A percentile compares a stretch with the other conserved stretches of the same genome.
Conservation (phyloP, 169 alveolate genomes). For the Toxoplasma gondii region DNA sequence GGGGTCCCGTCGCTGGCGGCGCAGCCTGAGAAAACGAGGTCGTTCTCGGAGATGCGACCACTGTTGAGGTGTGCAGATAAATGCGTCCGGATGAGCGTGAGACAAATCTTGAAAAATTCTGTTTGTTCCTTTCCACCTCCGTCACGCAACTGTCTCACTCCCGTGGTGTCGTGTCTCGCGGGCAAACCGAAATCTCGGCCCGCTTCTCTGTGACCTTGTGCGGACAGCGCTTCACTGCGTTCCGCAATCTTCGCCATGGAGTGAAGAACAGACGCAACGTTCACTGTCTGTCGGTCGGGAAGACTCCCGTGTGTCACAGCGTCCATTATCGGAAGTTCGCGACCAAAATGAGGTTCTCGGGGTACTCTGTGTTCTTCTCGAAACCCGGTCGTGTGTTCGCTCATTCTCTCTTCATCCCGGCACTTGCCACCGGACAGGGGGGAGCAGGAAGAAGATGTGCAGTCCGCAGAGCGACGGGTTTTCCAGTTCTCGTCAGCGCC, state of each 20-base stretch:
- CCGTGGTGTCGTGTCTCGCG: not conserved
- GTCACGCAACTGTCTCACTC: not conserved
- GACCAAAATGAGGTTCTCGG: not conserved
- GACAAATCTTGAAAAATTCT: not conserved
- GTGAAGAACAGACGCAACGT: not conserved
- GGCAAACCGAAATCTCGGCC: not conserved
- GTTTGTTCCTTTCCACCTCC: not conserved
- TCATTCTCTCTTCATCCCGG: no score
- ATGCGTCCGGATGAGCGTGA: not conserved
- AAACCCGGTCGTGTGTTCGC: no score
- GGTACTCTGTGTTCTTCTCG: not conserved
- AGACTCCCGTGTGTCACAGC: not conserved
- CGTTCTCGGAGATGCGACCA: no score
- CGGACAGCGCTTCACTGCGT: not conserved
- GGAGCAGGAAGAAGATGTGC: not conserved
- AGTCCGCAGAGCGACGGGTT: not conserved
- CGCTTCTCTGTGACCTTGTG: not conserved
- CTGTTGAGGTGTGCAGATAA: not conserved
- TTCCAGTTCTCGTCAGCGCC: not conserved
- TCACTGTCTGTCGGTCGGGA: not conserved
- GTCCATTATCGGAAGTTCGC: not conserved
- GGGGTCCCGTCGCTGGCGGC: not conserved
- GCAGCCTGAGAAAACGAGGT: not conserved
- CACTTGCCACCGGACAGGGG: no score
- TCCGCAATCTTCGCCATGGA: slow-evolving; percentile 17